phyloP scores from a whole-genome alignment of 345 rosid species.

The Salix koriyanagi region DNA sequence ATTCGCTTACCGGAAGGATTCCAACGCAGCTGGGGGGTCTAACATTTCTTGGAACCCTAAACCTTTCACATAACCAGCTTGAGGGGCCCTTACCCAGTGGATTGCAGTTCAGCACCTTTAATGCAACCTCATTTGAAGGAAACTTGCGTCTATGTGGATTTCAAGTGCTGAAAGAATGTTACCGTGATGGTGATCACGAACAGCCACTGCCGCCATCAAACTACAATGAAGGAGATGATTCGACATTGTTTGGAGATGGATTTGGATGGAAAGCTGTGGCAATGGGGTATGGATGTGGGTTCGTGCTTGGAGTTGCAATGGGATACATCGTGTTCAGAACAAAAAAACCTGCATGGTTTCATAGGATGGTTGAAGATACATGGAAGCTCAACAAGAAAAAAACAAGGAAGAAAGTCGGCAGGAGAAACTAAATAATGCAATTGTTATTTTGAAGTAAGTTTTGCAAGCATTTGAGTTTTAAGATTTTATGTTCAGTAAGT shows the following conservation, averaged over 20 bases:
- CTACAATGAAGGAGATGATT: background rate
- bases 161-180: background rate
- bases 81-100: slow-evolving; percentile 1
- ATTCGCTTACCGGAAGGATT: too few species aligned
- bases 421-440: too few species aligned
- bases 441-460: too few species aligned
- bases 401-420: too few species aligned
- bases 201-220: background rate
- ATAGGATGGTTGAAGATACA: background rate
- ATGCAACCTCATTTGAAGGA: background rate
- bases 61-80: background rate
- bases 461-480: too few species aligned
- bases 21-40: too few species aligned
- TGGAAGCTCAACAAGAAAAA: too few species aligned
- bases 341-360: background rate
- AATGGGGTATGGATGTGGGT: slow-evolving; percentile 17
- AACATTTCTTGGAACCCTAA: too few species aligned
- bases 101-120: background rate
- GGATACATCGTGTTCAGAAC: background rate
- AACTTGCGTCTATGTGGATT: slow-evolving; percentile 12
- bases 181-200: too few species aligned
- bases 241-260: background rate
- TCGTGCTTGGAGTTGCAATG: background rate
- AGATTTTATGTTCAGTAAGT: too few species aligned
- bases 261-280: slow-evolving; percentile 12